These are phyloP conservation scores for Xylogone sp. DNA, from an alignment of 2,329 filamentous ascomycete species.

Conservation along the genomic window DNA sequence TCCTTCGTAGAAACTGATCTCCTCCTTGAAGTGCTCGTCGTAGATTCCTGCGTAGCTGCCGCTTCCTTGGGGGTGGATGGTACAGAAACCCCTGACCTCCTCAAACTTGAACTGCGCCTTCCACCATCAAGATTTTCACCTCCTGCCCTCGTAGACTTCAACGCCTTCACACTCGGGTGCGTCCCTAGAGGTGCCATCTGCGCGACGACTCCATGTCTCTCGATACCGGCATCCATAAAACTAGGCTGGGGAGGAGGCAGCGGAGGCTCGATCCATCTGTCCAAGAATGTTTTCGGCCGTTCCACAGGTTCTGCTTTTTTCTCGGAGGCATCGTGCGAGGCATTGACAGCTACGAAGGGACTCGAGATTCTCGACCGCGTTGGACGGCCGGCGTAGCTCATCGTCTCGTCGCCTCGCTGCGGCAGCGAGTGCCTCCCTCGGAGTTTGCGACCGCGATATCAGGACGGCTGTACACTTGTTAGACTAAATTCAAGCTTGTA, in stretches of 20 bases:
- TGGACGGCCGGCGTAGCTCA: conserved; percentile 13
- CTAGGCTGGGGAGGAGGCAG: conserved; percentile 55
- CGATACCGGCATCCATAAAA: conserved; percentile 70
- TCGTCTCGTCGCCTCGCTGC: conserved; percentile 11
- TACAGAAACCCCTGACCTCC: conserved; percentile 18
- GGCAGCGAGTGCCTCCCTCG: conserved; percentile 12
- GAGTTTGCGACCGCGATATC: conserved; percentile 12
- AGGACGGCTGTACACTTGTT: conserved; percentile 18
- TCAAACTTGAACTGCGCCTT: conserved; percentile 11
- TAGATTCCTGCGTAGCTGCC: conserved; percentile 20
- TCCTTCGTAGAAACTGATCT: conserved; percentile 13
- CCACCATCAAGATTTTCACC: conserved; percentile 10
- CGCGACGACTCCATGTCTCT: conserved; percentile 72
- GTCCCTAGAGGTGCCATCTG: conserved; percentile 80
- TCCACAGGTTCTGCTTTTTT: conserved; percentile 8
- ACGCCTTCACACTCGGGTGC: conserved; percentile 60
- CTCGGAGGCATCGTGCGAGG: conserved; percentile 7
- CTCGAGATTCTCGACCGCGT: conserved; percentile 25
- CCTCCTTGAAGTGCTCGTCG: conserved; percentile 7
- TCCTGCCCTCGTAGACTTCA: conserved; percentile 35
- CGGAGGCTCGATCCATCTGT: conserved; percentile 55
- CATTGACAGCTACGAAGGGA: conserved; percentile 18
- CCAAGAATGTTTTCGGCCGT: conserved; percentile 21
- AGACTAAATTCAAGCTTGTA: conserved; percentile 11
- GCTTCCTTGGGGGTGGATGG: conserved; percentile 19